These are phyloP conservation scores for Cyberlindnera sargentensis DNA, from an alignment of 805 yeast species.

Conservation along the genomic window DNA sequence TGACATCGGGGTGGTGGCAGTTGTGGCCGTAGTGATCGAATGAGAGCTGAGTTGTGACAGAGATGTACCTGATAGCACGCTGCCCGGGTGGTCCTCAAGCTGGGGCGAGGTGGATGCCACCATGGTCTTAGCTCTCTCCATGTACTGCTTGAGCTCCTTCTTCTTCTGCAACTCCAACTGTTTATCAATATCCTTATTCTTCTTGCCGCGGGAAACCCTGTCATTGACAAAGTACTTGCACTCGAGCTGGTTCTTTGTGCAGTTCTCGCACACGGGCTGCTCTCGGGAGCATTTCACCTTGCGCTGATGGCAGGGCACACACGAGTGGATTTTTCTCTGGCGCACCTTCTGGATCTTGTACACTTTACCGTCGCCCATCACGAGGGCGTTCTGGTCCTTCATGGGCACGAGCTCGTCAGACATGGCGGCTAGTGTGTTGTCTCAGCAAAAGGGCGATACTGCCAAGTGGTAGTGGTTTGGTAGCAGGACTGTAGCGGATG, in stretches of 20 bases:
- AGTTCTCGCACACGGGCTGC: slow-evolving; percentile 44
- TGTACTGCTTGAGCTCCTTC: slow-evolving; percentile 18
- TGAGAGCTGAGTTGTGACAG: too few relatives aligned
- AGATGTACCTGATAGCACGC: too few relatives aligned
- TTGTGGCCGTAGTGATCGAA: background rate
- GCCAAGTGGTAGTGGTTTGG: too few relatives aligned
- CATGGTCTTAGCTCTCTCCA: slow-evolving; percentile 18
- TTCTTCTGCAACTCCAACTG: slow-evolving; percentile 18
- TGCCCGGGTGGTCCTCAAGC: too few relatives aligned
- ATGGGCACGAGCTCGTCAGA: slow-evolving; percentile 22
- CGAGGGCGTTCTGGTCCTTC: slow-evolving; percentile 29
- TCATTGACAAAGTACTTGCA: slow-evolving; percentile 56
- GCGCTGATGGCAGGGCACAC: slow-evolving; percentile 52
- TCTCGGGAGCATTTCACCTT: slow-evolving; percentile 51
- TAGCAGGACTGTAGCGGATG: too few relatives aligned
- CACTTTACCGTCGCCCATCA: slow-evolving; percentile 44
- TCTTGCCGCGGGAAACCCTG: slow-evolving; percentile 33
- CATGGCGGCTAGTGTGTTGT: background rate
- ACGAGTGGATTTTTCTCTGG: slow-evolving; percentile 50
- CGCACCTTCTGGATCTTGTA: slow-evolving; percentile 56
- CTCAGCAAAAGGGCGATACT: too few relatives aligned
- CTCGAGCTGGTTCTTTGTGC: slow-evolving; percentile 37
- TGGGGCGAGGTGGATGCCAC: slow-evolving; percentile 2
- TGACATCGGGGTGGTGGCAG: background rate
- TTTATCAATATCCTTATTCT: slow-evolving; percentile 19